Percentiles rank a stretch among this genome's conserved stretches.
Conservation (phyloP, 192 early-diverging fungal species). For the Chytriomyces sp. region DNA sequence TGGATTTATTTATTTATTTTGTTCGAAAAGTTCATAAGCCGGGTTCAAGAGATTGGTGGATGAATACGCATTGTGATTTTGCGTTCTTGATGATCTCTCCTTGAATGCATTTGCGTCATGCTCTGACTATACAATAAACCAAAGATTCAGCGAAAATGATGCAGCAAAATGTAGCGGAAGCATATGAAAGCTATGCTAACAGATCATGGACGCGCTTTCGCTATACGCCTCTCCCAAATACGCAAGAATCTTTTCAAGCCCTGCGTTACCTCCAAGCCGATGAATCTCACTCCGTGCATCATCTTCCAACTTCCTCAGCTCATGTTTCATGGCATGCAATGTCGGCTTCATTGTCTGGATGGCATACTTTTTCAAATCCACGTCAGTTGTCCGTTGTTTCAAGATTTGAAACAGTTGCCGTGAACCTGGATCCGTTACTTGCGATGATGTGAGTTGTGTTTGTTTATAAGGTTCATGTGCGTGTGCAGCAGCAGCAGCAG, state of each 20-base stretch:
- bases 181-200: neutral
- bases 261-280: constrained; percentile 78
- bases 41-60: too few relatives aligned
- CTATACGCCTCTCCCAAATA: constrained; percentile 56
- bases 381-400: constrained; percentile 79
- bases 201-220: constrained; percentile 23
- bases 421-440: constrained; percentile 64
- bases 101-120: too few relatives aligned
- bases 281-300: constrained; percentile 68
- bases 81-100: too few relatives aligned
- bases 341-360: constrained; percentile 79
- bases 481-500: constrained; percentile 69
- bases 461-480: constrained; percentile 96
- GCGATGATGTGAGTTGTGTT: constrained; percentile 83
- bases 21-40: too few relatives aligned
- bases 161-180: too few relatives aligned
- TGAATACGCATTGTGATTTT: too few relatives aligned
- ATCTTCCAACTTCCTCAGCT: constrained; percentile 67
- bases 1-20: too few relatives aligned
- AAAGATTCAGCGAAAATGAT: too few relatives aligned
- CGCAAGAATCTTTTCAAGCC: constrained; percentile 69
- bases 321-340: constrained; percentile 79
- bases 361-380: constrained; percentile 87
- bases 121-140: too few relatives aligned
- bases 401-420: constrained; percentile 84